These are phyloP conservation scores for Neurospora crassa DNA, from an alignment of 2,329 filamentous ascomycete species.

Conservation along the genomic window DNA sequence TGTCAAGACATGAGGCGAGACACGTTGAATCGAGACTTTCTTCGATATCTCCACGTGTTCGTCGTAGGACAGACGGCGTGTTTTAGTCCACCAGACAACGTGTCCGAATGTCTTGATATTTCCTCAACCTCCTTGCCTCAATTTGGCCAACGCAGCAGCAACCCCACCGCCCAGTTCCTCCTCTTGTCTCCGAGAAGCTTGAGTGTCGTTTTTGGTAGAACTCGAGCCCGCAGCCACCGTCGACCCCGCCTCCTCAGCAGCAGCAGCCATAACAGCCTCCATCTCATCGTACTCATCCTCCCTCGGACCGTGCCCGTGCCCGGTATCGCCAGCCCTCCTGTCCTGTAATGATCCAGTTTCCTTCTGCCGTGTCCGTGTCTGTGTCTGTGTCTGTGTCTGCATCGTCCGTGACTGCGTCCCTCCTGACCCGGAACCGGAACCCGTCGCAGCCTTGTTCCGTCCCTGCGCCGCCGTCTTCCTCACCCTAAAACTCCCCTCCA, in stretches of 20 bases:
- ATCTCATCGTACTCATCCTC: constrained; percentile 30
- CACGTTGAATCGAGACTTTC: neutral
- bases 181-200: constrained; percentile 19
- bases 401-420: neutral
- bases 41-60: neutral
- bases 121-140: constrained; percentile 36
- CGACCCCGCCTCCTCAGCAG: constrained; percentile 17
- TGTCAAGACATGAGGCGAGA: too few species aligned
- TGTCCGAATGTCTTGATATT: neutral
- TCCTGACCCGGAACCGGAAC: neutral
- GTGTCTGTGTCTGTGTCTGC: neutral
- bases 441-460: constrained; percentile 21
- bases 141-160: constrained; percentile 49
- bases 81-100: neutral
- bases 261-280: constrained; percentile 36
- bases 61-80: neutral
- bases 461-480: constrained; percentile 52
- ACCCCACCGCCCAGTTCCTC: constrained; percentile 46
- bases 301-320: constrained; percentile 6
- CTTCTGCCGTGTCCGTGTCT: neutral
- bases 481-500: constrained; percentile 76
- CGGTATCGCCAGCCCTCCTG: constrained; percentile 2
- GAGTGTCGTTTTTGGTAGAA: constrained; percentile 18
- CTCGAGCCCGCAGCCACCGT: constrained; percentile 30
- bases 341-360: neutral